Evolutionary conservation across 2,329 filamentous ascomycete species (phyloP), one percentile per base, ranked within the genome.

Genomic region (Exophiala oligosperma): DNA sequence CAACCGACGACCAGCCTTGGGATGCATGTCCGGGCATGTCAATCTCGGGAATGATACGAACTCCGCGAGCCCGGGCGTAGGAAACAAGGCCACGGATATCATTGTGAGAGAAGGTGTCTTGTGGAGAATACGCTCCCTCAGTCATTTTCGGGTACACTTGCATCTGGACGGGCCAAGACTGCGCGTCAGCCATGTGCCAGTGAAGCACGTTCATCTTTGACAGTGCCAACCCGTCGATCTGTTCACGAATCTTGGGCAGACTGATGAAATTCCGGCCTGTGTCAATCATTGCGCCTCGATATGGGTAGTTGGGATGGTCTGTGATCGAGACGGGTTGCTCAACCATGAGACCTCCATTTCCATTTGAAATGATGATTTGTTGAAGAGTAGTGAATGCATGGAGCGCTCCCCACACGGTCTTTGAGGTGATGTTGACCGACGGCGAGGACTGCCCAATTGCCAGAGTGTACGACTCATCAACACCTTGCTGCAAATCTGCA

Each of bases 21-120:
- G 76, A 74, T 4, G 81, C 78, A 67, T 86, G 83, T 48, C 82
- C 81, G 5, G 83, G 83, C 81, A 85, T 85, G 68, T 86, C 83
- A 43, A 85, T 78, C 65, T 86, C 83, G n/a, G 83, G 81, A 35
- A 85, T 75, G 55, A 86, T 74, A 54, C 84, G 81, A n/a, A 86
- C 76, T 56, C 79, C 83, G 17, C 82, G 82, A 35, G 78, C 77
- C 38, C 78, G 73, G 14, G 79, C 81, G 61, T 83, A 83, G 11
- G 68, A 66, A 51, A 84, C 74, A 50, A 84, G 69, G 2, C 71
- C 70, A 17, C 69, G 72, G 47, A 84, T 68, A 56, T 76, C 73
- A 0, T 66, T 63, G 1, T 77, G 73, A 2, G 76, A 74, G 67
- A 78, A 83, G 49, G 73, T 69, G 63, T 82, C 78, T 3, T 74